A percentile compares a stretch with the other conserved stretches of the same genome.
Evolutionary conservation across 306 rosid genomes (phyloP).

Genomic region (Cicer pinnatifidum): DNA sequence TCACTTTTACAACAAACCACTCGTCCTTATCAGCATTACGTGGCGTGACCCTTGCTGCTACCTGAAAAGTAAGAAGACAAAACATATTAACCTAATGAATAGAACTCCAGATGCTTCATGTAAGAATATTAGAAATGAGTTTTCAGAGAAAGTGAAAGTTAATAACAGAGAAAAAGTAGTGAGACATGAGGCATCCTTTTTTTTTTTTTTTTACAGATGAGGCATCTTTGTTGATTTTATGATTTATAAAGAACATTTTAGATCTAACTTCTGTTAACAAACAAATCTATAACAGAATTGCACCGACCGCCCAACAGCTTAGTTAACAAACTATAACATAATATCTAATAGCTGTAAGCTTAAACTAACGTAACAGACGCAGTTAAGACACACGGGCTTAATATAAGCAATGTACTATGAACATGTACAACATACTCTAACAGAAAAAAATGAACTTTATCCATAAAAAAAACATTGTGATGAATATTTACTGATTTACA

Average conservation of each 20-base stretch:
- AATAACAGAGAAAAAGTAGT: not conserved
- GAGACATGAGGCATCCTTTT: too few species aligned
- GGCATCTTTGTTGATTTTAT: not conserved
- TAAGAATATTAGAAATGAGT: constrained; percentile 5
- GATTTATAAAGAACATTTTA: constrained; percentile 1
- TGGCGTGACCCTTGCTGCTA: constrained; percentile 90
- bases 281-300: not conserved
- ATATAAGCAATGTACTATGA: constrained; percentile 28
- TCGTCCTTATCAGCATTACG: constrained; percentile 90
- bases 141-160: not conserved
- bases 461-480: constrained; percentile 25
- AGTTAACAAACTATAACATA: constrained; percentile 3
- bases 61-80: constrained; percentile 58
- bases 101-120: constrained; percentile 21
- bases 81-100: constrained; percentile 45
- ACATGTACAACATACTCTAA: not conserved
- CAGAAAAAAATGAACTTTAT: constrained; percentile 1
- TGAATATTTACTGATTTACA: constrained; percentile 10
- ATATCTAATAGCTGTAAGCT: constrained; percentile 12
- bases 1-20: constrained; percentile 96
- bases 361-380: constrained; percentile 1
- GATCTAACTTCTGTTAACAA: not conserved
- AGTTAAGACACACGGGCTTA: constrained; percentile 12
- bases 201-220: too few species aligned
- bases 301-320: not conserved